Conservation (phyloP, 208 protist genomes). For the Acanthamoeba lenticulata region DNA sequence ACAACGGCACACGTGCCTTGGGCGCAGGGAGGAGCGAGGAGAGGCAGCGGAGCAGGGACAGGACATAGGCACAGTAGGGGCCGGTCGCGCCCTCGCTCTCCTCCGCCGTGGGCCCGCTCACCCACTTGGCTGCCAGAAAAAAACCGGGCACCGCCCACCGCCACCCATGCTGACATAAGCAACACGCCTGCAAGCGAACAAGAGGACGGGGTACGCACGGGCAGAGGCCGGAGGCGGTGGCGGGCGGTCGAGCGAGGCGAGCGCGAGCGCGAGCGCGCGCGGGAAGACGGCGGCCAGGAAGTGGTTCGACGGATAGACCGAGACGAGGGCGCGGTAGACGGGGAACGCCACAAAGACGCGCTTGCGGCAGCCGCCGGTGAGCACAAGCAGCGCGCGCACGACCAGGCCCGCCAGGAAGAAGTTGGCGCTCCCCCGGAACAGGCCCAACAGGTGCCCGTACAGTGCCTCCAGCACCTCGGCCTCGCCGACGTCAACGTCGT, state of each 20-base stretch:
- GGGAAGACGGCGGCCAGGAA: constrained; percentile 10
- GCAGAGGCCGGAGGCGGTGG: background rate
- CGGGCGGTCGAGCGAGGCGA: background rate
- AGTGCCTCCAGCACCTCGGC: background rate
- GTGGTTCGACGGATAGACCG: background rate
- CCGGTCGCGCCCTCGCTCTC: background rate
- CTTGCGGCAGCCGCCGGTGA: background rate
- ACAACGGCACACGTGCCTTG: background rate
- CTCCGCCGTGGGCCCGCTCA: background rate
- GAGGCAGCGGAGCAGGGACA: background rate
- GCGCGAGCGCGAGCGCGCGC: background rate
- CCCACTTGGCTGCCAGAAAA: background rate
- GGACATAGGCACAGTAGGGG: background rate
- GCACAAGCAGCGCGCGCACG: background rate
- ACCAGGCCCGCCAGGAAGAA: background rate
- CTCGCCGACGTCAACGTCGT: background rate
- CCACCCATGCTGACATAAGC: background rate
- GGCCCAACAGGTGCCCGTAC: background rate
- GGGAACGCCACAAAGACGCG: background rate
- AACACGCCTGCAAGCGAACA: too few species aligned
- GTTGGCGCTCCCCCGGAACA: background rate
- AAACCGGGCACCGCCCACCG: too few species aligned
- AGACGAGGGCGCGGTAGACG: background rate
- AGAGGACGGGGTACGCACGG: background rate
- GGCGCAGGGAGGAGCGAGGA: background rate